phyloP scores from a whole-genome alignment of 1,284 basidiomycete genomes.

The Rhodotorula sp. region DNA sequence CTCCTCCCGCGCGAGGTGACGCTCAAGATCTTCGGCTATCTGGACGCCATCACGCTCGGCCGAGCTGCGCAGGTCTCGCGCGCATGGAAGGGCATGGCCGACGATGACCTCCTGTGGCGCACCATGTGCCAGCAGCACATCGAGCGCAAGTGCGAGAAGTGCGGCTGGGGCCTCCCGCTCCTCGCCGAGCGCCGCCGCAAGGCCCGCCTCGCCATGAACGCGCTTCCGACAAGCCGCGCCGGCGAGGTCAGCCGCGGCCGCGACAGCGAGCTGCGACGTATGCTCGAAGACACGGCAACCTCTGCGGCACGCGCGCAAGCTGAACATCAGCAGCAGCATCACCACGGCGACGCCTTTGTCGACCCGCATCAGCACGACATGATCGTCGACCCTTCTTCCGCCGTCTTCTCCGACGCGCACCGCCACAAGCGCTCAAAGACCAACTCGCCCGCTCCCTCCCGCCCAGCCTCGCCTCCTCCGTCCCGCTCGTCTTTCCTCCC shows the following conservation, averaged over 20 bases:
- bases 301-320: slow-evolving; percentile 36
- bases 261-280: slow-evolving; percentile 18
- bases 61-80: slow-evolving; percentile 90
- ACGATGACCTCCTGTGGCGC: slow-evolving; percentile 94
- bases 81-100: slow-evolving; percentile 84
- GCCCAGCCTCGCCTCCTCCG: slow-evolving; percentile 17
- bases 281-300: slow-evolving; percentile 25
- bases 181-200: slow-evolving; percentile 66
- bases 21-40: slow-evolving; percentile 84
- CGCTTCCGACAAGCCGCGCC: slow-evolving; percentile 22
- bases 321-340: slow-evolving; percentile 43
- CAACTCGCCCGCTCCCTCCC: slow-evolving; percentile 31
- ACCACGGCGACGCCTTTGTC: slow-evolving; percentile 48
- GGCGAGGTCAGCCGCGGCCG: slow-evolving; percentile 12
- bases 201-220: slow-evolving; percentile 32
- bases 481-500: background rate
- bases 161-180: slow-evolving; percentile 94
- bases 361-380: slow-evolving; percentile 39
- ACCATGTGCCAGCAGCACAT: slow-evolving; percentile 99
- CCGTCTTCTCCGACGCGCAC: slow-evolving; percentile 26
- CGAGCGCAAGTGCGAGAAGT: slow-evolving; percentile 94
- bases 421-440: slow-evolving; percentile 38
- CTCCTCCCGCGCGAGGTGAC: slow-evolving; percentile 88
- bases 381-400: slow-evolving; percentile 3
- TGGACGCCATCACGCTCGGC: slow-evolving; percentile 94